Conservation (phyloP, 345 rosid genomes). For the Gossypium stocksii region DNA sequence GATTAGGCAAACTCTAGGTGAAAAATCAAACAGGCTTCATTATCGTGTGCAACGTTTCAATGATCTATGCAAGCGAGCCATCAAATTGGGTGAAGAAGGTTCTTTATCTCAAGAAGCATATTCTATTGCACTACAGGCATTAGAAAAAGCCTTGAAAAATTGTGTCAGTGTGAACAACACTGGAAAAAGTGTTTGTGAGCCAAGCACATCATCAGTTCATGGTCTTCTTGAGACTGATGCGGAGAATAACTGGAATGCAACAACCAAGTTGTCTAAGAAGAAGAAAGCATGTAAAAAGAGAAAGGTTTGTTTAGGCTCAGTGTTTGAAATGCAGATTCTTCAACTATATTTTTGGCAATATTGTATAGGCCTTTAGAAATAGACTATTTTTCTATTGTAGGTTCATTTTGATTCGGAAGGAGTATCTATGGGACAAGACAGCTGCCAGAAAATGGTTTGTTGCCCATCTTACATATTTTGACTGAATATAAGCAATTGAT, state of each 20-base stretch:
- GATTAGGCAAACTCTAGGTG: conserved; percentile 11
- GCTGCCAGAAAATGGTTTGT: conserved; percentile 39
- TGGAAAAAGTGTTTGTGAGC: background rate
- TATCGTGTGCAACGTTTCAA: conserved; percentile 34
- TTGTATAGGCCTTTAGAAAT: conserved; percentile 15
- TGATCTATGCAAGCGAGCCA: conserved; percentile 42
- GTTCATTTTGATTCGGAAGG: conserved; percentile 29
- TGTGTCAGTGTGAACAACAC: conserved; percentile 17
- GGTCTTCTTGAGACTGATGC: conserved; percentile 12
- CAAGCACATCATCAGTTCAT: background rate
- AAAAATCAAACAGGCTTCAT: conserved; percentile 13
- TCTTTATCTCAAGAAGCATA: conserved; percentile 16
- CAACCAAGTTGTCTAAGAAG: conserved; percentile 11
- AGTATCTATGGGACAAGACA: conserved; percentile 34
- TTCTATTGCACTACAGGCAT: conserved; percentile 3
- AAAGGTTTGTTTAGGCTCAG: conserved; percentile 40
- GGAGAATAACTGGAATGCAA: background rate
- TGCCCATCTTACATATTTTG: conserved; percentile 4
- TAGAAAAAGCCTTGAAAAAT: conserved; percentile 20
- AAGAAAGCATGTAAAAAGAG: conserved; percentile 44
- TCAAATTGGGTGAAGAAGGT: conserved; percentile 24
- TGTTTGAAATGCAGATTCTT: conserved; percentile 1
- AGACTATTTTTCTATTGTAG: conserved; percentile 17
- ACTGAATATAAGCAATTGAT: background rate
- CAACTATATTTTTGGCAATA: background rate